Evolutionary conservation across 2,329 filamentous ascomycete genomes (phyloP).

Genomic region (Keithomyces neogunnii): DNA sequence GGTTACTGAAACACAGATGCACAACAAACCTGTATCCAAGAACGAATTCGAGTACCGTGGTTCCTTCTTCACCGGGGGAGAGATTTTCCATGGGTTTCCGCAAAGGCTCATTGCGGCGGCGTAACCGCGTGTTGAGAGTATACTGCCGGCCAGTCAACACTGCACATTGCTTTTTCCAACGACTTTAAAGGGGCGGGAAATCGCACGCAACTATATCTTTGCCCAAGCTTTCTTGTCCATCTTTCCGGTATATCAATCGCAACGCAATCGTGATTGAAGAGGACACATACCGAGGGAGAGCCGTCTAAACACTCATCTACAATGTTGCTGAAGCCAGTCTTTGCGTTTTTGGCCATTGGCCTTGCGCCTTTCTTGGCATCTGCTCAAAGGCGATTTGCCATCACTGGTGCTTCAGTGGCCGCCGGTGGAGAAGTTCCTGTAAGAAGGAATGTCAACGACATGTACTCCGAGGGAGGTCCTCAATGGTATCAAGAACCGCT

Average conservation of each 20-base stretch:
- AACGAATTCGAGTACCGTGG: no score
- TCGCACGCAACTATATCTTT: no score
- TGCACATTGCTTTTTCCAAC: no score
- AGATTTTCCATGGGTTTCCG: no score
- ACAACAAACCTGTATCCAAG: no score
- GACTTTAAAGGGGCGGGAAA: no score
- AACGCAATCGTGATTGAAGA: not conserved
- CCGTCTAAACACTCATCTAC: not conserved
- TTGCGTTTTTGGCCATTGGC: constrained; percentile 18
- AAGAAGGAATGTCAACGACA: constrained; percentile 38
- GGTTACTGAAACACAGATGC: no score
- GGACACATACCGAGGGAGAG: not conserved
- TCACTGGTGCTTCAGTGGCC: constrained; percentile 32
- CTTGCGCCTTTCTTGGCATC: constrained; percentile 13
- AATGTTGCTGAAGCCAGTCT: constrained; percentile 13
- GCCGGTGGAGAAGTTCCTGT: constrained; percentile 31
- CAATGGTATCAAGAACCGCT: constrained; percentile 28
- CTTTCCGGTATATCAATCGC: not conserved
- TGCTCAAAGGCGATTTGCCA: constrained; percentile 17
- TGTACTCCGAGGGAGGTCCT: constrained; percentile 31
- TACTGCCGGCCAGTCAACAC: no score
- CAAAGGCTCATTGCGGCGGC: no score
- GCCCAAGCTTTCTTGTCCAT: no score
- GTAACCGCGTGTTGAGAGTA: no score
- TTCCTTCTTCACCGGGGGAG: no score